Evolutionary conservation across 116 monocot species (phyloP), one percentile per base, ranked within the genome.

Genomic region (Thalassia testudinum): DNA sequence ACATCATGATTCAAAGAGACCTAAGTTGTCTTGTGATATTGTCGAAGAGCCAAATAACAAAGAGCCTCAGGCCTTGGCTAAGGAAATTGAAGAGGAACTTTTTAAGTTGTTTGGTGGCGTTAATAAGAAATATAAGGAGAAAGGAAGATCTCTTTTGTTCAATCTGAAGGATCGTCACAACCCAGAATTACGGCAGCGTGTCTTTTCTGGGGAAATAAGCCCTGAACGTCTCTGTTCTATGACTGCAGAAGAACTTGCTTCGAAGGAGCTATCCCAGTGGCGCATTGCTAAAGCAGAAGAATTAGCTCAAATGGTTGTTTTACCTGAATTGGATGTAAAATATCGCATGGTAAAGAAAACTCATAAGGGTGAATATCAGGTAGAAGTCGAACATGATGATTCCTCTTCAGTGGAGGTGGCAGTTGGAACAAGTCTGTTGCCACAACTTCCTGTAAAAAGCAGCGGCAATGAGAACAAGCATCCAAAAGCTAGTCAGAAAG

Each of bases 91-190:
- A 77, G 75, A 71, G 27, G 97, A 97, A 50, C 67, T 97, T 6
- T 97, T 97, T 62, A 79, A 57, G 29, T 70, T 89, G 34, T 85
- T 79, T 62, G 85, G 77, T 18, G 89, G 89, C 57, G 97, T 97
- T 53, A 97, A 89, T 58, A 97, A 97, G 70, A 97, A 97, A 59
- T 97, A 97, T 56, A 97, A 79, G 53, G 97, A 97, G 65, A 88
- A 77, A 54, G 97, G 72, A 44, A 81, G 97, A 38, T 97, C 97
- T 58, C 74, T 97, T 15, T 65, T 89, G 45, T 97, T 97, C 57
- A 97, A 97, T 70, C 54, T 97, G 49, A 97, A 88, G 66, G 89
- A 97, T 66, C 79, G 56, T 23, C 79, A 52, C 54, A 97, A 97
- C 22, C 97, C 97, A 47, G 88, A 97, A 44, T 47, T 97, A 50